These are phyloP conservation scores for Dothidotthia symphoricarpi DNA, from an alignment of 2,329 filamentous ascomycete species.

Conservation along the genomic window DNA sequence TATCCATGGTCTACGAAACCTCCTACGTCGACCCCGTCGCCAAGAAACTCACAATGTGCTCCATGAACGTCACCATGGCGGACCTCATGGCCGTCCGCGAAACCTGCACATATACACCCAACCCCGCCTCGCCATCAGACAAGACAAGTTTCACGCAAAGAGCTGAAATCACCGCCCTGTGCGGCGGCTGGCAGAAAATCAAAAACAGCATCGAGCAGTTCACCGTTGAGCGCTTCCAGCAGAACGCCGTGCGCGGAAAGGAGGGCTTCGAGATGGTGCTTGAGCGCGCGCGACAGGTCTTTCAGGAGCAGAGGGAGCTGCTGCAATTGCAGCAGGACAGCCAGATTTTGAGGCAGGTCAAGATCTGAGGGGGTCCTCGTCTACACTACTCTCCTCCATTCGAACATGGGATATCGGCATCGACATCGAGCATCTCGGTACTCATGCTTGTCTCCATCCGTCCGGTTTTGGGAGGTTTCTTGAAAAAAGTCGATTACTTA, in stretches of 20 bases:
- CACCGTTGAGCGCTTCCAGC: conserved; percentile 80
- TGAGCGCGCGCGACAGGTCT: conserved; percentile 87
- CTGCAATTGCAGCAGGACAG: conserved; percentile 45
- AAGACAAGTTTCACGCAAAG: conserved; percentile 18
- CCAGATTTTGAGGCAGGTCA: conserved; percentile 32
- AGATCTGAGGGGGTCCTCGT: conserved; percentile 22
- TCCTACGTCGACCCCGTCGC: conserved; percentile 84
- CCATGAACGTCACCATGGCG: conserved; percentile 88
- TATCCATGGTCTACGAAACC: conserved; percentile 88
- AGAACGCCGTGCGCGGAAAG: conserved; percentile 86
- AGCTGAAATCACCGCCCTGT: conserved; percentile 63
- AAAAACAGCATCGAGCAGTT: conserved; percentile 95
- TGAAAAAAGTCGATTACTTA: too few relatives aligned
- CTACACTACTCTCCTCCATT: background rate
- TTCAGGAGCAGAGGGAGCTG: conserved; percentile 80
- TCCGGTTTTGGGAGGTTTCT: too few relatives aligned
- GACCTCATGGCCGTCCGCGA: conserved; percentile 91
- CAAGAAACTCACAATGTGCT: conserved; percentile 94
- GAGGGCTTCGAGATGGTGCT: conserved; percentile 95
- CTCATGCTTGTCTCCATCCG: too few relatives aligned
- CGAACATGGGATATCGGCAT: too few relatives aligned
- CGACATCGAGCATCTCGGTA: too few relatives aligned
- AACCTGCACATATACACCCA: conserved; percentile 81
- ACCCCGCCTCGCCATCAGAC: conserved; percentile 47
- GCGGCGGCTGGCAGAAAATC: conserved; percentile 95